phyloP scores from a whole-genome alignment of 2,329 filamentous ascomycete species.

The Cryphonectria carpinicola region DNA sequence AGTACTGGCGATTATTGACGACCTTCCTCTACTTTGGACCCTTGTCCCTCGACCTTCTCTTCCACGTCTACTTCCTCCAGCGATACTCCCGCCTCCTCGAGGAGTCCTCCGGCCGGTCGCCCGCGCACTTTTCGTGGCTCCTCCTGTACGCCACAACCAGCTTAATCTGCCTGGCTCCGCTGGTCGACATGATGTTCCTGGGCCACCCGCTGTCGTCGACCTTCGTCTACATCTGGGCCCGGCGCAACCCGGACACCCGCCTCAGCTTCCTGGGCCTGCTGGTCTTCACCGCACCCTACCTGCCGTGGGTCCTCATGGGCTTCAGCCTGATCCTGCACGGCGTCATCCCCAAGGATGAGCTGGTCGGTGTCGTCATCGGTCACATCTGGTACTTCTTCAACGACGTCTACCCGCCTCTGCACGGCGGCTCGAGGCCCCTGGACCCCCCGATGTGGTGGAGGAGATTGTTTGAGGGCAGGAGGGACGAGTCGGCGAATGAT shows the following conservation, averaged over 20 bases:
- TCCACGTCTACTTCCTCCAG: slow-evolving; percentile 98
- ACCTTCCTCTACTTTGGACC: slow-evolving; percentile 98
- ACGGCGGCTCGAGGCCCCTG: slow-evolving; percentile 81
- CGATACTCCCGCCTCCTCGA: slow-evolving; percentile 94
- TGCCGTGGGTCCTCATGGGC: slow-evolving; percentile 93
- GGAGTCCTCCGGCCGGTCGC: slow-evolving; percentile 88
- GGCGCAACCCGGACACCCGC: slow-evolving; percentile 88
- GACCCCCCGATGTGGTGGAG: slow-evolving; percentile 93
- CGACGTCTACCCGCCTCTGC: slow-evolving; percentile 91
- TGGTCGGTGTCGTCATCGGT: slow-evolving; percentile 91
- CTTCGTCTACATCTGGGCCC: slow-evolving; percentile 96
- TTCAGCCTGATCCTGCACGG: slow-evolving; percentile 93
- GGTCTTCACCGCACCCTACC: slow-evolving; percentile 90
- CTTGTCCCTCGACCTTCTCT: slow-evolving; percentile 89
- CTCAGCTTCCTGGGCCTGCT: slow-evolving; percentile 87
- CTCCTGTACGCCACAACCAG: slow-evolving; percentile 82
- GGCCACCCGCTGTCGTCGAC: slow-evolving; percentile 93
- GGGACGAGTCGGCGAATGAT: slow-evolving; percentile 51
- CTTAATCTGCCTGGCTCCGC: slow-evolving; percentile 79
- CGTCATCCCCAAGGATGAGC: slow-evolving; percentile 89
- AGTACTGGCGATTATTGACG: slow-evolving; percentile 97
- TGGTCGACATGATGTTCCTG: slow-evolving; percentile 90
- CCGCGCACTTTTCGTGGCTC: slow-evolving; percentile 94
- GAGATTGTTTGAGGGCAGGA: slow-evolving; percentile 73
- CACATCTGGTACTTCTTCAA: slow-evolving; percentile 99